phyloP scores from a whole-genome alignment of 75 land plant species.

The Cupressus sempervirens region DNA sequence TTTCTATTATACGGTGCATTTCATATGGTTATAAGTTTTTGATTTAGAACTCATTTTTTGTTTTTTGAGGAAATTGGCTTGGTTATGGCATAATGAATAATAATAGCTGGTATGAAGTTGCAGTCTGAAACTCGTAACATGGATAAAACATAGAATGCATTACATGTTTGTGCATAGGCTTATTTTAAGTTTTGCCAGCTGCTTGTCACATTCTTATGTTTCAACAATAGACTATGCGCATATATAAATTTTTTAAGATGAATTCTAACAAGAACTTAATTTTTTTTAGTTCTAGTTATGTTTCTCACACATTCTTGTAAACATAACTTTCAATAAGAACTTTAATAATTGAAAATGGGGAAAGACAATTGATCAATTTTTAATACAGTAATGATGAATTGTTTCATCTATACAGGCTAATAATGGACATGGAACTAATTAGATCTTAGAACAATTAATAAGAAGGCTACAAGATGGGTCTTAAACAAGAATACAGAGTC shows the following conservation, averaged over 20 bases:
- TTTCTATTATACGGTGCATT: not conserved
- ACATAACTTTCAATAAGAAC: not conserved
- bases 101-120: not conserved
- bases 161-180: not conserved
- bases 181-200: not conserved
- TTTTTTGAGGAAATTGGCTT: not conserved
- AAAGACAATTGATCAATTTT: not conserved
- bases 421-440: not conserved
- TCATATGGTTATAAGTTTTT: not conserved
- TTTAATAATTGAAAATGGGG: not conserved
- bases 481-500: not conserved
- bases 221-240: not conserved
- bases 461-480: not conserved
- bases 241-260: not conserved
- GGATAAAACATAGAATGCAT: not conserved
- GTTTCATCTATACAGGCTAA: not conserved
- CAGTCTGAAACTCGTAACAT: not conserved
- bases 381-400: not conserved
- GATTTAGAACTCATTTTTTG: not conserved
- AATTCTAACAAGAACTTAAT: not conserved
- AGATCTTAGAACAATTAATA: not conserved
- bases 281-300: not conserved
- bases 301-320: not conserved
- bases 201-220: not conserved
- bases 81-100: not conserved